These are phyloP conservation scores for Dovyalis caffra DNA, from an alignment of 345 rosid species.

Conservation along the genomic window DNA sequence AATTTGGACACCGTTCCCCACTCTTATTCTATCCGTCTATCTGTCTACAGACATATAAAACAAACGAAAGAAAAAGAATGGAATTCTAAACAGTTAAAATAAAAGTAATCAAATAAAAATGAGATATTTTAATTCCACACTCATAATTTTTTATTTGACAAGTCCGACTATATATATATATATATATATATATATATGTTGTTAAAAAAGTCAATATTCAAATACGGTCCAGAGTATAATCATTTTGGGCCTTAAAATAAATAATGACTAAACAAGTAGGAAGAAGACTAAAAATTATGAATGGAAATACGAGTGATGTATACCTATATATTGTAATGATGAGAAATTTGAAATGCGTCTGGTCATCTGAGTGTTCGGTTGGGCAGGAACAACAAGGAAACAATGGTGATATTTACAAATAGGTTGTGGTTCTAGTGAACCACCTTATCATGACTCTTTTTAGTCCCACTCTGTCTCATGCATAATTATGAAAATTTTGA, in stretches of 20 bases:
- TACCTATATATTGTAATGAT: not conserved
- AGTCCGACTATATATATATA: not conserved
- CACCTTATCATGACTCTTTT: conserved; percentile 4
- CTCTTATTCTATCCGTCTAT: no score
- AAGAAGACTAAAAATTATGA: not conserved
- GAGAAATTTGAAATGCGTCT: not conserved
- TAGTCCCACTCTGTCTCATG: no score
- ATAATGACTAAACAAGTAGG: not conserved
- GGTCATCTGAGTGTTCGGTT: conserved; percentile 3
- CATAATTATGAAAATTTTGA: not conserved
- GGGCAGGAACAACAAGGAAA: not conserved
- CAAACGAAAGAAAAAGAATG: no score
- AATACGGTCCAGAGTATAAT: not conserved
- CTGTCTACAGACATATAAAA: no score
- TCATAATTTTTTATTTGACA: not conserved
- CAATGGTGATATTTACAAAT: not conserved
- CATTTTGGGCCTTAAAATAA: not conserved
- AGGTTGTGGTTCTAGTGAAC: not conserved
- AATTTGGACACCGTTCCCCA: no score
- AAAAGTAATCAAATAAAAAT: not conserved
- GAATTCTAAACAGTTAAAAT: not conserved
- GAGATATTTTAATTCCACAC: not conserved
- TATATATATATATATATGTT: not conserved
- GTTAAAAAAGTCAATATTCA: not conserved
- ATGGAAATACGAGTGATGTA: not conserved